Percentiles rank a stretch among this genome's conserved stretches.
These are phyloP conservation scores for Xerocomellus chrysenteron DNA, from an alignment of 768 basidiomycete species.

Conservation along the genomic window DNA sequence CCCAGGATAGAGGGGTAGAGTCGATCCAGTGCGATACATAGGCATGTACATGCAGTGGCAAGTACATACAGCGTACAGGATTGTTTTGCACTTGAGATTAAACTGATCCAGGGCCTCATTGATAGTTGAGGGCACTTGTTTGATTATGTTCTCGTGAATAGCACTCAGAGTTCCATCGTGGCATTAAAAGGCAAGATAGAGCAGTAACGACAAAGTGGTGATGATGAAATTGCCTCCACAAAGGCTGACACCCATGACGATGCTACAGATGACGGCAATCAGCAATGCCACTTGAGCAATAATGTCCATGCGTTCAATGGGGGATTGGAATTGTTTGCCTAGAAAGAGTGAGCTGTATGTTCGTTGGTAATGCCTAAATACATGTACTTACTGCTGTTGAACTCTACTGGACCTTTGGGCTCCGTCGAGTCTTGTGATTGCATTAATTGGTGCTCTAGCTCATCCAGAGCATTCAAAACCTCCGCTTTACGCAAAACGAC, in stretches of 20 bases:
- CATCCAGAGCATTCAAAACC: too few species aligned
- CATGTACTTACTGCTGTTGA: too few species aligned
- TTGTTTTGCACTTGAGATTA: neutral
- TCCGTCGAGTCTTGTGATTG: too few species aligned
- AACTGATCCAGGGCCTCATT: neutral
- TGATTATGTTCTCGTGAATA: neutral
- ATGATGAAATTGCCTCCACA: constrained; percentile 19
- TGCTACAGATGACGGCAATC: neutral
- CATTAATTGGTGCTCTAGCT: too few species aligned
- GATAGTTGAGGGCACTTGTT: neutral
- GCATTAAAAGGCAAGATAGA: neutral
- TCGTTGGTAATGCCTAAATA: too few species aligned
- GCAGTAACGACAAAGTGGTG: constrained; percentile 1
- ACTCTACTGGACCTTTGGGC: too few species aligned
- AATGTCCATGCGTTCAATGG: neutral
- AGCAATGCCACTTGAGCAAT: constrained; percentile 2
- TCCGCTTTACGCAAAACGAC: too few species aligned
- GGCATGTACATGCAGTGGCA: constrained; percentile 10
- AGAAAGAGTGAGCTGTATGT: too few species aligned
- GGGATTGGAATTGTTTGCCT: too few species aligned
- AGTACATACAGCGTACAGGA: neutral
- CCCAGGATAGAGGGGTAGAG: neutral
- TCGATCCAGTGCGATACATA: neutral
- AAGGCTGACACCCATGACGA: constrained; percentile 17
- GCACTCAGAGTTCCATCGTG: neutral